Evolutionary conservation across 2,329 filamentous ascomycete genomes (phyloP).

Genomic region (Fusarium sp.): DNA sequence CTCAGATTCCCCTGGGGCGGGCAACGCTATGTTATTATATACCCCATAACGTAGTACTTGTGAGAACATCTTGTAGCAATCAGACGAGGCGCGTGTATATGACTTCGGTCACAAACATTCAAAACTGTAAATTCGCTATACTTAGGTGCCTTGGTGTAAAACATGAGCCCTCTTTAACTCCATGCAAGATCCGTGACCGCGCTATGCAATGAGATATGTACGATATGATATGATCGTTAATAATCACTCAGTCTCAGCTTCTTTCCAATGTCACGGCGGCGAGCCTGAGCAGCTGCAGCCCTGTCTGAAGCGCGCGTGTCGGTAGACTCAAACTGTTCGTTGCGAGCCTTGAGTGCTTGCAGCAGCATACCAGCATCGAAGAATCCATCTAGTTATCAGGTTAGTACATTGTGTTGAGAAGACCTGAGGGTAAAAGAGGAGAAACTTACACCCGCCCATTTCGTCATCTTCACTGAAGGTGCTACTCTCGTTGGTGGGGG

Average conservation of each 20-base stretch:
- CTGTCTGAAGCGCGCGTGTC: slow-evolving; percentile 67
- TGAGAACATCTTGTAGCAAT: not conserved
- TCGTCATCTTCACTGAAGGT: slow-evolving; percentile 85
- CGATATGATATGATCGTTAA: slow-evolving; percentile 48
- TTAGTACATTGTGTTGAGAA: slow-evolving; percentile 39
- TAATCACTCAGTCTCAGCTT: slow-evolving; percentile 77
- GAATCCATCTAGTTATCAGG: slow-evolving; percentile 79
- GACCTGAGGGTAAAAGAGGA: not conserved
- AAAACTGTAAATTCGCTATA: not conserved
- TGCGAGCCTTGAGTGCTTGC: slow-evolving; percentile 82
- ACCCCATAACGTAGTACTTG: not conserved
- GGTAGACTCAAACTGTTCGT: slow-evolving; percentile 60
- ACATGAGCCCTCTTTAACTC: slow-evolving; percentile 30
- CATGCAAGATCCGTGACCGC: slow-evolving; percentile 21
- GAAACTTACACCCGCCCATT: slow-evolving; percentile 86
- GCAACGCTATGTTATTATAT: not conserved
- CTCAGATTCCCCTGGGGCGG: too few species aligned
- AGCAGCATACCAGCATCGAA: slow-evolving; percentile 96
- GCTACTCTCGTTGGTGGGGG: slow-evolving; percentile 74
- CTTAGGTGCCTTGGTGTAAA: slow-evolving; percentile 4
- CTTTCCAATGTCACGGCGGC: slow-evolving; percentile 76
- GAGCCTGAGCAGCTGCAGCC: slow-evolving; percentile 66
- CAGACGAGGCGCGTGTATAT: not conserved
- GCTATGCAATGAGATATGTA: slow-evolving; percentile 15
- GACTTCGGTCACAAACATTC: not conserved